Conservation (phyloP, 2,329 filamentous ascomycete species). For the Chaetomium sp. region DNA sequence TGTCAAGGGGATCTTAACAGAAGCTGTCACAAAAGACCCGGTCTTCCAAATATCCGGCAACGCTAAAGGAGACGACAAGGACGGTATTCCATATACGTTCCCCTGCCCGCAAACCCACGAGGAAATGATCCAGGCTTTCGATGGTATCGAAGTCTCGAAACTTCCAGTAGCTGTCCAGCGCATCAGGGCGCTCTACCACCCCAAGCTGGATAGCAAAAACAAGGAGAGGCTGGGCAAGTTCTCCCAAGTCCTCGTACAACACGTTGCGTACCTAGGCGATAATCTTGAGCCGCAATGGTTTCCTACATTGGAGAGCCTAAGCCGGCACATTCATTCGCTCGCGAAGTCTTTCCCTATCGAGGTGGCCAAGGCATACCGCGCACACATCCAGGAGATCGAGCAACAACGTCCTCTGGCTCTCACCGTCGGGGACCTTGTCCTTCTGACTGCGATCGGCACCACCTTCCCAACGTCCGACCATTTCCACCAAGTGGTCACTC, state of each 20-base stretch:
- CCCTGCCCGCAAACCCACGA: constrained; percentile 77
- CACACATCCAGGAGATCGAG: constrained; percentile 64
- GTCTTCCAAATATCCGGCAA: constrained; percentile 52
- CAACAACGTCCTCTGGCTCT: constrained; percentile 53
- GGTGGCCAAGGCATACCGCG: constrained; percentile 75
- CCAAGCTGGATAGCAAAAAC: constrained; percentile 81
- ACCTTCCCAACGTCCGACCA: constrained; percentile 96
- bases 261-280: constrained; percentile 55
- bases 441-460: constrained; percentile 80
- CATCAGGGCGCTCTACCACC: constrained; percentile 89
- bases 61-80: constrained; percentile 50
- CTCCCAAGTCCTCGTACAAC: constrained; percentile 65
- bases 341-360: constrained; percentile 81
- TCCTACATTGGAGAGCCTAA: constrained; percentile 71
- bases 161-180: constrained; percentile 81
- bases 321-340: constrained; percentile 90
- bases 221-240: constrained; percentile 78
- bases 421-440: constrained; percentile 70
- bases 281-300: constrained; percentile 57
- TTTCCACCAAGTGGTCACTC: constrained; percentile 93
- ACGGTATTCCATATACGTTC: constrained; percentile 78
- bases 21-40: constrained; percentile 57
- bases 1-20: constrained; percentile 66
- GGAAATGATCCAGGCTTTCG: constrained; percentile 70
- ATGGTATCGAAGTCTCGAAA: constrained; percentile 63